Evolutionary conservation across 805 yeast genomes (phyloP), one percentile per base, ranked within the genome.

Genomic region (Saturnispora zaruensis): DNA sequence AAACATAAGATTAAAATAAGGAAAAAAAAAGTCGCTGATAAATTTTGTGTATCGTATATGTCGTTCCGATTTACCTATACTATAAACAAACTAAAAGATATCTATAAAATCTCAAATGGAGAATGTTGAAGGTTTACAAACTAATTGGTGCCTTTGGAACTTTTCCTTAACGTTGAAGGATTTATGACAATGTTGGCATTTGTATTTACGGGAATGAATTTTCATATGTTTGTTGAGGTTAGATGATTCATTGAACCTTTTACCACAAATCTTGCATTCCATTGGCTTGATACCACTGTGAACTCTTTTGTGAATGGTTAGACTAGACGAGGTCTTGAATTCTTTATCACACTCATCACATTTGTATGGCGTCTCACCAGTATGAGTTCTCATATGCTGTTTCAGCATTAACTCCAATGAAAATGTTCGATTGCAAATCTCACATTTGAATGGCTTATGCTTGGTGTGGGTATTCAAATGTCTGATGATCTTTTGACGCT

Each of bases 271-370:
- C 54, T 81, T 82, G 66, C 98, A 91, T 32, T 66, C 70, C 56
- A 91, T 69, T 3, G 97, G 97, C 64, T 84, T 87, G 52, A 84
- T 91, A 2, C 97, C 97, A 0, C 96, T 85, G 65, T 91, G 99
- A 2, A 82, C 82, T 53, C 98, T 72, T 43, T 76, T 66, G 67
- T 93, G 98, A 28, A 91, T 87, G 1, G 88, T 83, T 42, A 90
- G 70, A 14, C 93, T 82, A 4, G 93, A 82, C 26, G 86, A 77
- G 2, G 95, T 87, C 9, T 96, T 84, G 69, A 91, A 91, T 24
- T 70, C 63, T 63, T 88, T 90, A 4, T 77, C 82, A 65, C 99
- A 91, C 1, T 71, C 61, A 24, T 74, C 70, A 65, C 99, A 91
- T 48, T 65, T 65, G 63, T 75, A 89, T 1, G 98, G 98, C 60